A percentile compares a stretch with the other conserved stretches of the same genome.
These are phyloP conservation scores for Oryza officinalis DNA, from an alignment of 176 grass and related monocot species.

Conservation along the genomic window DNA sequence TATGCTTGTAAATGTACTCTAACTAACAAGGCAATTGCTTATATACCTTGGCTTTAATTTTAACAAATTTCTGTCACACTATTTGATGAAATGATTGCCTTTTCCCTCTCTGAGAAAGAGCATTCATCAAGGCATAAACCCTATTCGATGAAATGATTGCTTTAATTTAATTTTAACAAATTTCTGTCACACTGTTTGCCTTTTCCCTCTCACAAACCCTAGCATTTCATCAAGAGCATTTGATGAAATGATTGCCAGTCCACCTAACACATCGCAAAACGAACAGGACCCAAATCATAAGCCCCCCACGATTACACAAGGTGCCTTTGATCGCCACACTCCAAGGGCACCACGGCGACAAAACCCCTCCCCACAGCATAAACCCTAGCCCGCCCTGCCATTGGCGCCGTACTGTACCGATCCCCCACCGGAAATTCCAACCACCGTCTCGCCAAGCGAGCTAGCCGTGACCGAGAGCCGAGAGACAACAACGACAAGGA, in stretches of 20 bases:
- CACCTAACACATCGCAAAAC: background rate
- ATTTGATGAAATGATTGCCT: background rate
- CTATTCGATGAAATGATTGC: no score
- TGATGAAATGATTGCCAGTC: no score
- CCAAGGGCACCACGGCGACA: background rate
- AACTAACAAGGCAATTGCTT: background rate
- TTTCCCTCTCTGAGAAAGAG: background rate
- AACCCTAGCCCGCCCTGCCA: slow-evolving; percentile 26
- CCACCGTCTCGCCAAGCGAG: background rate
- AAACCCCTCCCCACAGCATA: background rate
- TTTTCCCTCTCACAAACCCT: no score
- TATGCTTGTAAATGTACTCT: background rate
- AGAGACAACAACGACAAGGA: background rate
- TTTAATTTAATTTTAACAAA: no score
- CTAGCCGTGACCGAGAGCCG: background rate
- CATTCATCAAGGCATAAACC: no score
- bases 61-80: background rate
- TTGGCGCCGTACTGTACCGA: background rate
- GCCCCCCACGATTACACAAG: slow-evolving; percentile 3
- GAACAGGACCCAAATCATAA: slow-evolving; percentile 6
- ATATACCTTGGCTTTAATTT: background rate
- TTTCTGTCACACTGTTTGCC: no score
- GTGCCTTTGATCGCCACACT: background rate
- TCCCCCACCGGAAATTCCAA: background rate
- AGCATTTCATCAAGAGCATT: no score